These are phyloP conservation scores for Scheffersomyces coipomensis DNA, from an alignment of 805 yeast genomes.

Conservation along the genomic window DNA sequence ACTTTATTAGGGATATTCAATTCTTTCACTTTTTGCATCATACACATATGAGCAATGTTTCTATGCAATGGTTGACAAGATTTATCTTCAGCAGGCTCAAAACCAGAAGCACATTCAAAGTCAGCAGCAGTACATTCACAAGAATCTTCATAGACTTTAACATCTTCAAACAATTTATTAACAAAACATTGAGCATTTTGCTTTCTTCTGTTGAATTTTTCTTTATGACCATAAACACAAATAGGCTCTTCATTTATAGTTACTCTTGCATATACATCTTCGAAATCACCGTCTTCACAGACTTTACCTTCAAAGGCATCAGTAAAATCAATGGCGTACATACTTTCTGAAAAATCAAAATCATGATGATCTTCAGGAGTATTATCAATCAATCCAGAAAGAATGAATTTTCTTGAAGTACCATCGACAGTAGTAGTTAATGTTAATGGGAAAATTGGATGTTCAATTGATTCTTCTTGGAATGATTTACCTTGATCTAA, in stretches of 20 bases:
- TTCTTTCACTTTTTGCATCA: constrained; percentile 14
- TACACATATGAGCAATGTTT: constrained; percentile 23
- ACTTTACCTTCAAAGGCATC: constrained; percentile 50
- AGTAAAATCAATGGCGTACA: constrained; percentile 54
- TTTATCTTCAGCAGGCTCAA: constrained; percentile 26
- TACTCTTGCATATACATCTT: constrained; percentile 57
- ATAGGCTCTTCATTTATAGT: constrained; percentile 29
- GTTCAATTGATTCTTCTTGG: constrained; percentile 49
- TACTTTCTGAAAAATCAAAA: constrained; percentile 12
- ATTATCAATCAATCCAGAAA: constrained; percentile 39
- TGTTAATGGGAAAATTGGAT: constrained; percentile 36
- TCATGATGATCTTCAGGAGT: constrained; percentile 8
- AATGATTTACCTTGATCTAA: constrained; percentile 74
- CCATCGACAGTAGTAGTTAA: constrained; percentile 68
- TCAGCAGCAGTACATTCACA: constrained; percentile 69
- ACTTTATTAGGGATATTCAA: constrained; percentile 38
- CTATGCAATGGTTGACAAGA: constrained; percentile 45
- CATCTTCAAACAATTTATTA: constrained; percentile 44
- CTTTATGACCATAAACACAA: constrained; percentile 71
- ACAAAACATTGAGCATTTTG: constrained; percentile 64
- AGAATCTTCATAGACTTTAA: constrained; percentile 46
- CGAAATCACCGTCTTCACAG: constrained; percentile 57
- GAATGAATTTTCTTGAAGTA: constrained; percentile 56
- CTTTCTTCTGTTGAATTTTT: constrained; percentile 63
- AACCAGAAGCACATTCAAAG: constrained; percentile 66